Base-by-base conservation (phyloP, 164 flowering plant species). In the Stephania cephalantha region DNA sequence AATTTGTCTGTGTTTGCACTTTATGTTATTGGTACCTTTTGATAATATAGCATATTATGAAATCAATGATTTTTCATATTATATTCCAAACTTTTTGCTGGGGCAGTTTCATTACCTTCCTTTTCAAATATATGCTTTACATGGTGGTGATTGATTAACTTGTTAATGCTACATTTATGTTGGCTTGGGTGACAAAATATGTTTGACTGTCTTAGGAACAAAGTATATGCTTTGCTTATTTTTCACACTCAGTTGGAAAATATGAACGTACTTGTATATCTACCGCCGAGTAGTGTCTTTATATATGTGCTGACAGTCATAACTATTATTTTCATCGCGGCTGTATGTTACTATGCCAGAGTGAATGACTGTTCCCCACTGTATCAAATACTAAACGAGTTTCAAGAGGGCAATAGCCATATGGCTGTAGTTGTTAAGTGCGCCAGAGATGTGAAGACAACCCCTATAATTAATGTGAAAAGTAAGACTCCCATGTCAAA, bases 391-490 rank as follows among this genome's bases (percentile, higher is more conserved):
- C 81, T 95, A 84, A 92, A 95, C 79, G 97, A 95, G 86, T 95
- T 95, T 77, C 99, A 95, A 81, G 94, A 96, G 83, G 98, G 98
- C 58, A 94, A 91, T 81, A 96, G 98, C 78, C 99, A 96, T 83
- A 96, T 96, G 97, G 98, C 99, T 74, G 94, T 90, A 80, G 98
- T 95, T 74, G 82, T 90, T 64, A 85, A 86, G 77, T 85, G 30
- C 46, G 44, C 79, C 64, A 71, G 73, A 75, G 73, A 11, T 35
- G 85, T 68, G 68, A 75, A 81, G 73, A 53, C 80, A 76, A 81
- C 73, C 9, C 71, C 58, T 74, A 81, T 79, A 31, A 80, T 42
- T 68, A 69, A 76, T 73, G 78, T 58, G 53, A 83, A 81, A 31
- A 75, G 98, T 90, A 89, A 53, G 77, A 73, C 22, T 73, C 9